Percentiles rank a stretch among this genome's conserved stretches.
phyloP scores from a whole-genome alignment of 495 filamentous ascomycete species.

The Emericellopsis terricola region DNA sequence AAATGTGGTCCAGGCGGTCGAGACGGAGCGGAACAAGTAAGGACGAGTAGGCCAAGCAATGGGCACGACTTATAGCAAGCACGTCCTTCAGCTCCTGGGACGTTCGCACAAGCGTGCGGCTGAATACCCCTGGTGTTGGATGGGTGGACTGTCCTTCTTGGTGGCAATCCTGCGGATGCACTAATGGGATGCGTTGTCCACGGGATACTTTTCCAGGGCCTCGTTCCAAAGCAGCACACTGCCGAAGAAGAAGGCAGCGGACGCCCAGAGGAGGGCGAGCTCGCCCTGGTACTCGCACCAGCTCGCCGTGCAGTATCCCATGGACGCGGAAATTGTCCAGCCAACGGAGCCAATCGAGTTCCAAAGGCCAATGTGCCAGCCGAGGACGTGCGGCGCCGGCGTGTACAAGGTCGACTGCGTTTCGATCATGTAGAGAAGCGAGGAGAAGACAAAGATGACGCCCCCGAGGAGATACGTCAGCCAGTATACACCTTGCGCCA shows the following conservation, averaged over 20 bases:
- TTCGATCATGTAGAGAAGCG: conserved; percentile 47
- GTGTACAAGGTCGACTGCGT: conserved; percentile 48
- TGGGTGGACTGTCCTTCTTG: no score
- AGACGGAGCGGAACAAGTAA: no score
- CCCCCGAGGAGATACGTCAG: conserved; percentile 51
- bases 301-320: conserved; percentile 23
- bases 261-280: conserved; percentile 48
- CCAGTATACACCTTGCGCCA: conserved; percentile 45
- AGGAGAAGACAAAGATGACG: conserved; percentile 40
- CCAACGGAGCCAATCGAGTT: conserved; percentile 37
- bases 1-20: no score
- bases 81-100: no score
- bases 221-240: conserved; percentile 49
- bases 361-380: conserved; percentile 31
- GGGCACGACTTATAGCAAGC: no score
- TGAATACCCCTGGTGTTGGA: no score
- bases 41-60: no score
- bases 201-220: conserved; percentile 40
- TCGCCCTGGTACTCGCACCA: conserved; percentile 36
- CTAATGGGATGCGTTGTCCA: conserved; percentile 11
- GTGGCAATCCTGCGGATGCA: no score
- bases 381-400: conserved; percentile 38
- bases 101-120: no score
- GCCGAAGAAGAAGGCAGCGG: conserved; percentile 51
- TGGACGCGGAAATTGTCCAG: conserved; percentile 48